These are phyloP conservation scores for Primulina huaijiensis DNA, from an alignment of 257 asterid species.

Conservation along the genomic window DNA sequence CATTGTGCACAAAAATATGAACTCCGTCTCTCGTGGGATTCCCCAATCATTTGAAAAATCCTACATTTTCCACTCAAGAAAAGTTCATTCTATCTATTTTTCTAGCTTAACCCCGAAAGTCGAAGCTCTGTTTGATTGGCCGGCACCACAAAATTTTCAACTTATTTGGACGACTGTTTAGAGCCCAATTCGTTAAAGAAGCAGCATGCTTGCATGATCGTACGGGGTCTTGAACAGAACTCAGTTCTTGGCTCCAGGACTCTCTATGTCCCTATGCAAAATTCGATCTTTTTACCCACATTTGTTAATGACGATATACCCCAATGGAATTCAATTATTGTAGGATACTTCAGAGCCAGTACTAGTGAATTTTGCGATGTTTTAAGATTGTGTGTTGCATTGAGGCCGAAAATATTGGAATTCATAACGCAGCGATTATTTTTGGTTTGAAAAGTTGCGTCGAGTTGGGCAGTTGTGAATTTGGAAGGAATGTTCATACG, in stretches of 20 bases:
- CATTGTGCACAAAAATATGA: constrained; percentile 28
- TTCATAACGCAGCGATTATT: constrained; percentile 39
- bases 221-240: constrained; percentile 37
- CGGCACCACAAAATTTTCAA: constrained; percentile 28
- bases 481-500: constrained; percentile 46
- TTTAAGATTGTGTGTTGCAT: constrained; percentile 30
- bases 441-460: constrained; percentile 52
- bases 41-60: constrained; percentile 18
- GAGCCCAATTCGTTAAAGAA: constrained; percentile 31
- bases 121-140: constrained; percentile 5
- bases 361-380: constrained; percentile 37
- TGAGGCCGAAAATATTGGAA: constrained; percentile 35
- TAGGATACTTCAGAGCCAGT: constrained; percentile 41
- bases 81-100: constrained; percentile 7
- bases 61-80: constrained; percentile 1
- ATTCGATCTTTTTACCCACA: constrained; percentile 32
- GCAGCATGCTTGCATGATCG: constrained; percentile 43
- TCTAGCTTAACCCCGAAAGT: constrained; percentile 9
- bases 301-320: constrained; percentile 24
- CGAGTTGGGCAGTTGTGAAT: constrained; percentile 30
- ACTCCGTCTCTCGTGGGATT: constrained; percentile 16
- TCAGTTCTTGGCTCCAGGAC: constrained; percentile 37
- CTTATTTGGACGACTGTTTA: constrained; percentile 35
- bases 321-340: constrained; percentile 43
- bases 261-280: constrained; percentile 34